phyloP scores from a whole-genome alignment of 2,329 filamentous ascomycete species.

The Exophiala sideris region DNA sequence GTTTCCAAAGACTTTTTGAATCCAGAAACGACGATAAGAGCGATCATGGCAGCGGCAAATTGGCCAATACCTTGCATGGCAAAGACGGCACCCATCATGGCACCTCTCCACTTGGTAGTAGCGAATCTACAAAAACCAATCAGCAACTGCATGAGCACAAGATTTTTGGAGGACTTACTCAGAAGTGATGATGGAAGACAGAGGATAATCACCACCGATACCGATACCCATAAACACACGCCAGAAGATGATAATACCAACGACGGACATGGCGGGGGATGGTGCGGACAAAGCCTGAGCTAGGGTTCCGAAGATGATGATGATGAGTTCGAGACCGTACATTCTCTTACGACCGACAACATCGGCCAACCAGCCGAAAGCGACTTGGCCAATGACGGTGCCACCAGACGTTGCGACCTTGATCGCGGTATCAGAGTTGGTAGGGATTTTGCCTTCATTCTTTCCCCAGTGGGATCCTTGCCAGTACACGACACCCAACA shows the following conservation, averaged over 20 bases:
- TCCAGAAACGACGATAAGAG: slow-evolving; percentile 69
- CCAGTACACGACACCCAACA: slow-evolving; percentile 79
- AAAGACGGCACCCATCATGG: slow-evolving; percentile 84
- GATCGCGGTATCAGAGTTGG: slow-evolving; percentile 71
- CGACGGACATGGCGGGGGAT: slow-evolving; percentile 59
- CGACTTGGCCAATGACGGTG: slow-evolving; percentile 77
- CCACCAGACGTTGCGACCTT: slow-evolving; percentile 81
- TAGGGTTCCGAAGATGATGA: slow-evolving; percentile 76
- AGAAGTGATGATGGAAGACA: slow-evolving; percentile 79
- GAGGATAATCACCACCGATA: slow-evolving; percentile 78
- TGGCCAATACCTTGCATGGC: slow-evolving; percentile 85
- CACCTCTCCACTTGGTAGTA: slow-evolving; percentile 78
- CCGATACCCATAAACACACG: slow-evolving; percentile 75
- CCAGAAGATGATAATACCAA: slow-evolving; percentile 68
- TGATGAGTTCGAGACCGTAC: slow-evolving; percentile 77
- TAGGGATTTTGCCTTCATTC: slow-evolving; percentile 55
- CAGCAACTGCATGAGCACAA: not conserved
- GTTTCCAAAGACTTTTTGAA: slow-evolving; percentile 63
- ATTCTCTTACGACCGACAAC: slow-evolving; percentile 74
- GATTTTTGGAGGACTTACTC: slow-evolving; percentile 47
- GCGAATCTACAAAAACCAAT: slow-evolving; percentile 55
- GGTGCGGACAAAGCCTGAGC: slow-evolving; percentile 65
- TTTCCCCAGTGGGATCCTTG: slow-evolving; percentile 45
- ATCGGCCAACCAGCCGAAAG: slow-evolving; percentile 76
- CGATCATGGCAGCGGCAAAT: slow-evolving; percentile 69